Evolutionary conservation across 1,284 basidiomycete genomes (phyloP), one percentile per base, ranked within the genome.

Genomic region (Boletus semigastroideus): DNA sequence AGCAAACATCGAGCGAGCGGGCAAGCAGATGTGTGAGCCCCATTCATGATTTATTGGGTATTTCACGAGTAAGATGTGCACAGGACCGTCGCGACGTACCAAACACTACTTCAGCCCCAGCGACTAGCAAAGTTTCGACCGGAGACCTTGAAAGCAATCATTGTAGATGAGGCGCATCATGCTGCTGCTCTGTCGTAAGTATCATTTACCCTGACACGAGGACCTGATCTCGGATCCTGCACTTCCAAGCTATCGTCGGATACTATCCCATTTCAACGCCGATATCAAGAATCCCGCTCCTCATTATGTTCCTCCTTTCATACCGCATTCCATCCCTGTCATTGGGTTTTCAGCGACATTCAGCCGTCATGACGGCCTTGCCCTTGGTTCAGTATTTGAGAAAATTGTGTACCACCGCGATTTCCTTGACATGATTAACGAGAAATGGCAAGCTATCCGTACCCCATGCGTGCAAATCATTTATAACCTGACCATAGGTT

Each of bases 321-420:
- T 74, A 25, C 58, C 69, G n/a, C 75, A 81, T 55, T 69, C 73
- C 20, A 82, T 95, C 17, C 94, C 95, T 4, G 86, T 98, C 54
- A 79, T 99, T 48, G 96, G 95, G 0, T 98, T 99, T 70, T 94
- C 92, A 36, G 95, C 96, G 1, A 99, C 96, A 0, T 97, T 98
- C 72, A 87, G 85, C 58, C 80, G 96, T 20, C 92, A 96, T 63
- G 95, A 99, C 64, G 91, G 94, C 10, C 76, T 96, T 3, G 91
- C 94, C 0, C 79, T 99, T 8, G 86, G 92, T 3, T 87, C 87
- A 1, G 88, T 96, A 0, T 98, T 96, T 60, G 84, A 98, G 64
- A 78, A 81, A 47, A 96, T 98, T 53, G 96, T 98, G 0, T 99
- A 93, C 64, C 96, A 99, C 67, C 82, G 85, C n/a, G 92, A 94